Evolutionary conservation across 2,329 filamentous ascomycete genomes (phyloP).

Genomic region (Penicillium sp.): DNA sequence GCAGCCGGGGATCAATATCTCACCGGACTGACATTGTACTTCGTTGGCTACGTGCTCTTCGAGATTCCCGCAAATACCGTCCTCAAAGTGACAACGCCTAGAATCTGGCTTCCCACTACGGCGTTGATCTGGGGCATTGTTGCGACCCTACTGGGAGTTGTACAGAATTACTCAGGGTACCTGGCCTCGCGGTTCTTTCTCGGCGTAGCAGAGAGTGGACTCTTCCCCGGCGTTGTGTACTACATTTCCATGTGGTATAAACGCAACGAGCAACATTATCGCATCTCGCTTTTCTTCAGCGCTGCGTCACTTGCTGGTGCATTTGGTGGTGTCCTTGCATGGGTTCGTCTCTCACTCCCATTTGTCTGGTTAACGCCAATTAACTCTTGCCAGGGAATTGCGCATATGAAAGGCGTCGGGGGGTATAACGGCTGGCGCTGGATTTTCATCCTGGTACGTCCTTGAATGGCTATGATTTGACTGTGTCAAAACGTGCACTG

Average conservation of each 20-base stretch:
- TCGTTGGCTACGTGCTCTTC: constrained; percentile 40
- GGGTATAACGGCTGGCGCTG: constrained; percentile 60
- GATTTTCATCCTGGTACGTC: constrained; percentile 58
- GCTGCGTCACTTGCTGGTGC: constrained; percentile 58
- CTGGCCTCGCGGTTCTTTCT: constrained; percentile 51
- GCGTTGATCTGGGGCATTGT: constrained; percentile 52
- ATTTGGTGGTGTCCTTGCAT: constrained; percentile 60
- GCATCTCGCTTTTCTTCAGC: constrained; percentile 60
- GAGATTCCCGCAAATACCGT: constrained; percentile 45
- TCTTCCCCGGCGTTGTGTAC: constrained; percentile 56
- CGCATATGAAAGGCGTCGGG: constrained; percentile 47
- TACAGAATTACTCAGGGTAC: constrained; percentile 49
- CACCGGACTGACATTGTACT: constrained; percentile 40
- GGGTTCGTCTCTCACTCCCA: constrained; percentile 24
- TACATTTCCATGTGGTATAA: constrained; percentile 64
- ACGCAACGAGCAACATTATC: constrained; percentile 56
- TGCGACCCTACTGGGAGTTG: constrained; percentile 50
- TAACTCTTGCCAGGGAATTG: constrained; percentile 42
- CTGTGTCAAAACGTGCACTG: not conserved
- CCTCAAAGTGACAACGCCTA: constrained; percentile 40
- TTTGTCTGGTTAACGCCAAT: not conserved
- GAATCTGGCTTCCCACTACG: constrained; percentile 40
- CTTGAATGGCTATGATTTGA: not conserved
- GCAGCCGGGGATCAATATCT: constrained; percentile 41
- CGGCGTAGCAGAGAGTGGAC: constrained; percentile 53